Evolutionary conservation across 257 asterid genomes (phyloP), one percentile per base, ranked within the genome.

Genomic region (Ehretia macrophylla): DNA sequence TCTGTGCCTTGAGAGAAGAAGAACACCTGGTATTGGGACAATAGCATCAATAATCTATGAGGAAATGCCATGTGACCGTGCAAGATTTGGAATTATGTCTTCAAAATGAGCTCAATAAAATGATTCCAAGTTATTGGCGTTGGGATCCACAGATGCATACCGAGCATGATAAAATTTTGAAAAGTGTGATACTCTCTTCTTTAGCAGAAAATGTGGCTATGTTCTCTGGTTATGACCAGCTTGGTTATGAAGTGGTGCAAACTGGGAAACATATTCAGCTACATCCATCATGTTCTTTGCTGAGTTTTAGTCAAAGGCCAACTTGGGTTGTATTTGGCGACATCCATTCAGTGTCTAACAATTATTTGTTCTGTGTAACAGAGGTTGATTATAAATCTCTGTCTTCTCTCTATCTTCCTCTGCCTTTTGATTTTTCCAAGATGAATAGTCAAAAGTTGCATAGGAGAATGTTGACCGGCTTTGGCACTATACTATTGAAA

Each of bases 1-100:
- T 60, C 70, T 67, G 67, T 82, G 65, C 84, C 87, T 14, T 47
- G 10, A 32, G 87, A 78, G 11, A 72, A 48, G 70, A 88, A 62
- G 71, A 88, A 83, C 63, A 58, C 1, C 19, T 92, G 99, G 97
- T 88, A 96, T 73, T 88, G 99, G 99, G 85, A 89, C 40, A 88
- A 88, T 60, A 86, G 96, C 72, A 86, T 92, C 42, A 92, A 92
- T 71, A 88, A 82, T 68, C 99, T 53, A 74, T 92, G 91, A 76
- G 81, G 78, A 88, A 96, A 69, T 92, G 99, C 75, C 77, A 75
- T 60, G 97, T 88, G 69, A 80, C 85, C 42, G 85, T 89, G 53
- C 68, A 68, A 55, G 97, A 92, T 76, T 59, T 92, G 74, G 96
- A 84, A 57, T 59, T 71, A 52, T 88, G 95, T 65, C 89, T 92